phyloP scores from a whole-genome alignment of 176 grass and related monocot genomes.

The Oryza punctata region DNA sequence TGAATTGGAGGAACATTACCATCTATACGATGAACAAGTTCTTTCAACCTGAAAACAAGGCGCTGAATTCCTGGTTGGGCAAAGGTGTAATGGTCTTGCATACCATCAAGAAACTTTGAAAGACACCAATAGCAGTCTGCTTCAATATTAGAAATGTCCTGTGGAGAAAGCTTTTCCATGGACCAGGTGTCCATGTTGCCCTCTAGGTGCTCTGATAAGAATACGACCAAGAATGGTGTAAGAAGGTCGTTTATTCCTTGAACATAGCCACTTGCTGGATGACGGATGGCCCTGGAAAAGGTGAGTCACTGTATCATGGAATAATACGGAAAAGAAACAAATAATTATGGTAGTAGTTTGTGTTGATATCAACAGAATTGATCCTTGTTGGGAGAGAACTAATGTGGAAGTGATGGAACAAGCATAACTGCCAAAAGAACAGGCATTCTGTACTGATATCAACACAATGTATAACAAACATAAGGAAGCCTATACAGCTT shows the following conservation, averaged over 20 bases:
- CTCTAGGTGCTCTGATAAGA: slow-evolving; percentile 89
- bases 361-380: neutral
- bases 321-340: slow-evolving; percentile 2
- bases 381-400: neutral
- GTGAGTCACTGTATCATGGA: neutral
- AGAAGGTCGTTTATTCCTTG: slow-evolving; percentile 99
- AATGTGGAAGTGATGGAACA: neutral
- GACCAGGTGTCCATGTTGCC: slow-evolving; percentile 90
- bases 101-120: slow-evolving; percentile 94
- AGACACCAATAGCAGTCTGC: slow-evolving; percentile 98
- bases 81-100: slow-evolving; percentile 99
- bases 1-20: slow-evolving; percentile 53
- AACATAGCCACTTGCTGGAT: slow-evolving; percentile 96
- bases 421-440: neutral
- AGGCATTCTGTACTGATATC: neutral
- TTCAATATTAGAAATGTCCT: slow-evolving; percentile 76
- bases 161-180: slow-evolving; percentile 67
- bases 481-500: neutral
- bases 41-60: slow-evolving; percentile 87
- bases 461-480: neutral
- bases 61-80: slow-evolving; percentile 98
- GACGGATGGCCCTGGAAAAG: slow-evolving; percentile 82
- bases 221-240: slow-evolving; percentile 87
- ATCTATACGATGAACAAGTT: slow-evolving; percentile 85
- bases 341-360: neutral